These are phyloP conservation scores for Pogostemon cablin DNA, from an alignment of 257 asterid species.

Conservation along the genomic window DNA sequence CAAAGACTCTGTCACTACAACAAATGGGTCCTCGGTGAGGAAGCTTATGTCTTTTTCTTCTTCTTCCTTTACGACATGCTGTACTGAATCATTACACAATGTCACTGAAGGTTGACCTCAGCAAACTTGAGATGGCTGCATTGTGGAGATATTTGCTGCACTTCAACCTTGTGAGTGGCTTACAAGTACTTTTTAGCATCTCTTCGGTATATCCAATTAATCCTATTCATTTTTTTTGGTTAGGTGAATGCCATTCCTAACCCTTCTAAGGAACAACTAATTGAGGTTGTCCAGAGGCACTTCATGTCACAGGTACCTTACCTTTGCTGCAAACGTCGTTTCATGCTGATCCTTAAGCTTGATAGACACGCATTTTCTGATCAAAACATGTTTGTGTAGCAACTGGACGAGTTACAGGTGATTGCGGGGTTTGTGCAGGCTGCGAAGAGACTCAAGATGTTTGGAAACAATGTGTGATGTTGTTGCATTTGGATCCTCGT, in stretches of 20 bases:
- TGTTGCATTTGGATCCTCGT: neutral
- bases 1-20: slow-evolving; percentile 58
- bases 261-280: slow-evolving; percentile 82
- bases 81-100: neutral
- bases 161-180: slow-evolving; percentile 77
- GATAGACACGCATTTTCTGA: too few species aligned
- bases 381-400: slow-evolving; percentile 42
- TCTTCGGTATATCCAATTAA: neutral
- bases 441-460: slow-evolving; percentile 82
- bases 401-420: slow-evolving; percentile 91
- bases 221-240: neutral
- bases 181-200: neutral
- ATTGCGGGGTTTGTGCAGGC: slow-evolving; percentile 77
- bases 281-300: slow-evolving; percentile 87
- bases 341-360: neutral
- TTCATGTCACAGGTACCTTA: slow-evolving; percentile 72
- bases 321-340: neutral
- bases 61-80: too few species aligned
- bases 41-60: slow-evolving; percentile 3
- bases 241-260: slow-evolving; percentile 76
- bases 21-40: slow-evolving; percentile 58
- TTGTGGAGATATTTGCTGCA: slow-evolving; percentile 84
- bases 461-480: slow-evolving; percentile 47
- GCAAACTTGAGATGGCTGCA: slow-evolving; percentile 91
- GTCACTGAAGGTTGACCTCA: slow-evolving; percentile 70